Evolutionary conservation across 352 stramenopile species (phyloP).

Genomic region (Pythium aquatile): DNA sequence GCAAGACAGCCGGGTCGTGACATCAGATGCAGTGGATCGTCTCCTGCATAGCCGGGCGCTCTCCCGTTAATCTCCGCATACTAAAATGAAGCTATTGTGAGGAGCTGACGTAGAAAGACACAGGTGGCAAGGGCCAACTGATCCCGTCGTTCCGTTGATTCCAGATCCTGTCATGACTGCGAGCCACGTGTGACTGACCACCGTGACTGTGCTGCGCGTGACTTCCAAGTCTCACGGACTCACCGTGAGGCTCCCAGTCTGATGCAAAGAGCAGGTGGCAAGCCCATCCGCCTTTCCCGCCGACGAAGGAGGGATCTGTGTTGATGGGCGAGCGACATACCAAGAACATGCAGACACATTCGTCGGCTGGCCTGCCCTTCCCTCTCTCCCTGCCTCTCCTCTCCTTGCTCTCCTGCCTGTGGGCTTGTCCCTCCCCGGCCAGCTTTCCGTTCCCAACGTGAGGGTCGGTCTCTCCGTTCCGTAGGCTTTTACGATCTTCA

Average conservation of each 20-base stretch:
- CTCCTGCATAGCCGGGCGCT: background rate
- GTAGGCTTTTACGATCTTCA: background rate
- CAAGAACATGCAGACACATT: background rate
- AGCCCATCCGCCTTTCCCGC: conserved; percentile 1
- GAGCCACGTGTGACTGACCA: no score
- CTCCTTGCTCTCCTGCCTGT: background rate
- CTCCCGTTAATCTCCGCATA: conserved; percentile 3
- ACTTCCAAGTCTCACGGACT: no score
- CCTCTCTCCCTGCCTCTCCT: background rate
- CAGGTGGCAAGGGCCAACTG: background rate
- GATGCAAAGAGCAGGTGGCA: no score
- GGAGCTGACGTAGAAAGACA: background rate
- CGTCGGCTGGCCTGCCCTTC: background rate
- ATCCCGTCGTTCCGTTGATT: background rate
- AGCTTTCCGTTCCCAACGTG: background rate
- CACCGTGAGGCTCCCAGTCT: no score
- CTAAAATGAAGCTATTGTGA: background rate
- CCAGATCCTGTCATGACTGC: background rate
- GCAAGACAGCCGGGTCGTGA: background rate
- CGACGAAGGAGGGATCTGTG: background rate
- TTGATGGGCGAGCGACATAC: conserved; percentile 7
- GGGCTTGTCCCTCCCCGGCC: no score
- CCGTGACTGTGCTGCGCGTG: no score
- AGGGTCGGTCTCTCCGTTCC: background rate
- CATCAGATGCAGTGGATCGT: background rate